Evolutionary conservation across 805 yeast species (phyloP).

Genomic region (Saccharomyces cerevisiae): DNA sequence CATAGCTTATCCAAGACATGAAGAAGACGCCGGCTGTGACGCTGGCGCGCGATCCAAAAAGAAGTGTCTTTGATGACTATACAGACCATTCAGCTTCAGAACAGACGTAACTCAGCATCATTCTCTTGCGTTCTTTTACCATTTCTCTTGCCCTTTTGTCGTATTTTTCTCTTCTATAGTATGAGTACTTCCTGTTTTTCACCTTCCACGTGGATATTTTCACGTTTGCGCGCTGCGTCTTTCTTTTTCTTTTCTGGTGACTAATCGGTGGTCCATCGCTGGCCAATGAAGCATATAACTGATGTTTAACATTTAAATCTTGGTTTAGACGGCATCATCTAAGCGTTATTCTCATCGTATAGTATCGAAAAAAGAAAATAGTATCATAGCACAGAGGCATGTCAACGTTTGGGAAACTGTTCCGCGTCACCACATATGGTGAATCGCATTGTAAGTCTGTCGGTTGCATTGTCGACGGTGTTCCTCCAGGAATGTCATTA

Average conservation of each 20-base stretch:
- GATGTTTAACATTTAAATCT: neutral
- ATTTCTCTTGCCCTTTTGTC: neutral
- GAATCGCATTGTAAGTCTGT: slow-evolving; percentile 97
- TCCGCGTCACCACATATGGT: slow-evolving; percentile 88
- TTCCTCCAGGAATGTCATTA: slow-evolving; percentile 87
- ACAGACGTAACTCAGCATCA: neutral
- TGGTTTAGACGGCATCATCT: too few relatives aligned
- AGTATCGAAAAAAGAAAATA: slow-evolving; percentile 1
- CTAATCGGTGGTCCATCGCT: neutral
- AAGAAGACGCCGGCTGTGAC: neutral
- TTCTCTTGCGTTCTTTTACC: neutral
- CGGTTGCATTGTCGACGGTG: slow-evolving; percentile 97
- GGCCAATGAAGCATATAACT: neutral
- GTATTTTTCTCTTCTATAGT: neutral
- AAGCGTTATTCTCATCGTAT: neutral
- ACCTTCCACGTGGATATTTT: neutral
- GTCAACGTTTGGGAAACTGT: slow-evolving; percentile 64
- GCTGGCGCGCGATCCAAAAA: neutral
- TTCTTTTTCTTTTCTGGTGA: neutral
- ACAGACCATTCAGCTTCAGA: neutral
- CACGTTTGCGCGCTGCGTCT: neutral
- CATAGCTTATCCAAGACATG: neutral
- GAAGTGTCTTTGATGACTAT: neutral
- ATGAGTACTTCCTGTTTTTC: neutral
- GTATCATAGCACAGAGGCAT: slow-evolving; percentile 26